Evolutionary conservation across 2,329 filamentous ascomycete species (phyloP).

Genomic region (Colletotrichum coccodes): DNA sequence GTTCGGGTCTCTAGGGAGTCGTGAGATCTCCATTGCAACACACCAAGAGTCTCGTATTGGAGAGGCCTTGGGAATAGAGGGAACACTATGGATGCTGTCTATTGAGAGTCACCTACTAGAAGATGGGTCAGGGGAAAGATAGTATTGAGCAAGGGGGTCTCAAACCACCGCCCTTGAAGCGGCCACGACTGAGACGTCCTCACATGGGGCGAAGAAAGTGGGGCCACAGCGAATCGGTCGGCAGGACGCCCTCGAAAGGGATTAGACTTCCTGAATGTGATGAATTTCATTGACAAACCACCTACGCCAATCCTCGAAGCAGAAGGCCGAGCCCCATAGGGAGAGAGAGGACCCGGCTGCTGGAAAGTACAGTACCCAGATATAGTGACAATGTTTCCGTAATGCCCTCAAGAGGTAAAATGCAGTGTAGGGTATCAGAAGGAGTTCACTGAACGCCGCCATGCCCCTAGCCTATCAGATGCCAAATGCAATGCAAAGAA

Average conservation of each 20-base stretch:
- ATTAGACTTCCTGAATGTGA: neutral
- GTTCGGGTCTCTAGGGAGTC: neutral
- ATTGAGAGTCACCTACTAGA: neutral
- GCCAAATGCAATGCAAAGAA: conserved; percentile 26
- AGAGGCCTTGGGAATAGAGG: conserved; percentile 11
- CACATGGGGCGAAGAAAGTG: neutral
- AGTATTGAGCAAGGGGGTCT: conserved; percentile 17
- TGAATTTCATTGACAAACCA: conserved; percentile 6
- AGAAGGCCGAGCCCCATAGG: neutral
- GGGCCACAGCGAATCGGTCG: neutral
- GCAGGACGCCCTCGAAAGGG: neutral
- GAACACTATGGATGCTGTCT: conserved; percentile 5
- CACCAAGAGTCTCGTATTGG: neutral
- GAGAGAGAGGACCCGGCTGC: neutral
- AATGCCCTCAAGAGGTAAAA: conserved; percentile 24
- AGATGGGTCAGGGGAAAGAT: neutral
- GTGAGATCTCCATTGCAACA: neutral
- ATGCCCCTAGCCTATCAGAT: conserved; percentile 26
- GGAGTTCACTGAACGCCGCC: conserved; percentile 31
- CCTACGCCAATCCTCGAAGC: neutral
- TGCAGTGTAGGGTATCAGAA: conserved; percentile 34
- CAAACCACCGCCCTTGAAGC: neutral
- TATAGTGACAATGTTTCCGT: conserved; percentile 21
- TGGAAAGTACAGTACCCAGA: conserved; percentile 18
- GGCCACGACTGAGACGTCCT: conserved; percentile 3